phyloP scores from a whole-genome alignment of 768 basidiomycete species.

The Lactifluus rugatus region DNA sequence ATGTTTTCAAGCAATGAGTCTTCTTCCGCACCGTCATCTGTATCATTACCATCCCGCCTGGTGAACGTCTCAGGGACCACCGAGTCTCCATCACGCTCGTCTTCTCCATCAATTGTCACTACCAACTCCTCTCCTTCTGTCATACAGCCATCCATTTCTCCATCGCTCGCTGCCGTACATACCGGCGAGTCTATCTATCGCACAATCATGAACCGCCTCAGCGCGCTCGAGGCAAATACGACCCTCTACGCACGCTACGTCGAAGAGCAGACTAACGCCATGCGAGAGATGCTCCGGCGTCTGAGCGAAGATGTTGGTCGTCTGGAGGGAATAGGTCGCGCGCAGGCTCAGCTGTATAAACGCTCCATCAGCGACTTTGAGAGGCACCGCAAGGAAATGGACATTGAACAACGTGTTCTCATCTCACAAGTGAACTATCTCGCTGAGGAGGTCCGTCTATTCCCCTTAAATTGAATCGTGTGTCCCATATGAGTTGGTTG shows the following conservation, averaged over 20 bases:
- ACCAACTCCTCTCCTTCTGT: slow-evolving; percentile 15
- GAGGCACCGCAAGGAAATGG: slow-evolving; percentile 51
- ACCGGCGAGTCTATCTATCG: slow-evolving; percentile 85
- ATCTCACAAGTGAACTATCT: slow-evolving; percentile 63
- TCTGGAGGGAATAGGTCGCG: slow-evolving; percentile 61
- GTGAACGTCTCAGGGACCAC: neutral
- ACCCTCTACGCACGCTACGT: slow-evolving; percentile 78
- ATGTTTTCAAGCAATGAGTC: neutral
- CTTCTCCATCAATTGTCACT: neutral
- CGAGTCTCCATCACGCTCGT: neutral
- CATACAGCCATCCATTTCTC: slow-evolving; percentile 8
- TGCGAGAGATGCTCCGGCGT: slow-evolving; percentile 64
- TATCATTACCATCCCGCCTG: slow-evolving; percentile 3
- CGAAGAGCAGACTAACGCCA: slow-evolving; percentile 74
- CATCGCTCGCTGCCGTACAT: slow-evolving; percentile 20
- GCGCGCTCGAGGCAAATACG: slow-evolving; percentile 77
- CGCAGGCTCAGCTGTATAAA: slow-evolving; percentile 58
- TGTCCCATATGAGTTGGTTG: neutral
- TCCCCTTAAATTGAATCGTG: neutral
- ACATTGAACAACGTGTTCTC: slow-evolving; percentile 62
- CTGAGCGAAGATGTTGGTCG: slow-evolving; percentile 73
- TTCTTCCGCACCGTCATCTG: slow-evolving; percentile 6
- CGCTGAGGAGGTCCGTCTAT: slow-evolving; percentile 57
- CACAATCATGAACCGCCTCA: slow-evolving; percentile 89
- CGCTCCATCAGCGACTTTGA: slow-evolving; percentile 61